Evolutionary conservation across 2,329 filamentous ascomycete genomes (phyloP), one percentile per base, ranked within the genome.

Genomic region (Karstenula rhodostoma): DNA sequence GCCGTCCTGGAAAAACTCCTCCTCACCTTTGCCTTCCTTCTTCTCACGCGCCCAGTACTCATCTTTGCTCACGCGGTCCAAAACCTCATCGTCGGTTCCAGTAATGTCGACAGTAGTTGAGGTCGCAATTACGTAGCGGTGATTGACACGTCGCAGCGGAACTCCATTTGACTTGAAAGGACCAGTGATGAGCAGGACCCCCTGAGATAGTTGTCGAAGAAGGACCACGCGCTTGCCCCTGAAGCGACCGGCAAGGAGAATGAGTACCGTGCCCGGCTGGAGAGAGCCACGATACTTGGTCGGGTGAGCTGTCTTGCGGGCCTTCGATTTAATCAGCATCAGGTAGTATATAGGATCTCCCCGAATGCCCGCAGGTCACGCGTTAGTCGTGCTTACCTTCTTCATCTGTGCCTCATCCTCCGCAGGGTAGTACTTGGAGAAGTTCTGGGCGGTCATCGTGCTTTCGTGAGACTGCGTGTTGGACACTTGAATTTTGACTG

Each of bases 161-260:
- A 99, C 95, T 82, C 95, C 95, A 87, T 99, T 99, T 85, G 98
- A 90, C 89, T 98, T 98, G 92, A 98, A 99, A 81, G 95, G 95
- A 74, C 95, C 95, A 79, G 95, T 99, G 77, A 99, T 93, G 81
- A 99, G 92, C 81, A 99, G 93, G 70, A 97, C 92, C 84, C 95
- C 95, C 86, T 97, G 92, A 77, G 91, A 87, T 79, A 98, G 93
- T 82, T 90, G 88, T 89, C 97, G 97, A 81, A 99, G 91, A 83
- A 97, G 93, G 78, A 99, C 87, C 78, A 98, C 95, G 81, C 95
- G 95, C 92, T 98, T 98, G 87, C 95, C 95, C 77, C 95, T 93
- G 92, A 98, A 99, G 79, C 95, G 94, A 78, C 95, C 95, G 80
- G 95, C 94, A 80, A 99, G 93, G 80, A 99, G 93, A 85, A 99